A percentile compares a stretch with the other conserved stretches of the same genome.
Evolutionary conservation across 805 yeast species (phyloP).

Genomic region (Candida xiaguanensis): DNA sequence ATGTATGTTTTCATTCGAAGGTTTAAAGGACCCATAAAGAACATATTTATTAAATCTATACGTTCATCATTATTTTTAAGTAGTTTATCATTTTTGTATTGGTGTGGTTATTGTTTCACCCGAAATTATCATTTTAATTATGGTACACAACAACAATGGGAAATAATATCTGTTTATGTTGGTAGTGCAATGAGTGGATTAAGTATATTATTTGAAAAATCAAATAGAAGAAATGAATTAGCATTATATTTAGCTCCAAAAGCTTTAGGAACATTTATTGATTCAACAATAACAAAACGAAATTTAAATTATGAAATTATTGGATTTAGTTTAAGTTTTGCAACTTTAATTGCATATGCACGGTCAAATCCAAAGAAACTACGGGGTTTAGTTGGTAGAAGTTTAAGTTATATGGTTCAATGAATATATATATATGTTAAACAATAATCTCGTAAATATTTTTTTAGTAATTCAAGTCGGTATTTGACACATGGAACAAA

Average conservation of each 20-base stretch:
- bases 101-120: constrained; percentile 40
- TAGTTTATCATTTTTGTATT: constrained; percentile 29
- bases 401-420: constrained; percentile 14
- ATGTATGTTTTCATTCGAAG: constrained; percentile 10
- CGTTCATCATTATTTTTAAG: constrained; percentile 38
- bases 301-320: constrained; percentile 16
- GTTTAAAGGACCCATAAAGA: constrained; percentile 5
- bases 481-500: too few species aligned
- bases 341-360: constrained; percentile 26
- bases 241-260: constrained; percentile 40
- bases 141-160: constrained; percentile 23
- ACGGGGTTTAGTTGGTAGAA: constrained; percentile 29
- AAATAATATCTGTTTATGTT: constrained; percentile 27
- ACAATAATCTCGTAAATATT: too few species aligned
- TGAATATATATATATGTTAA: background rate
- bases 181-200: constrained; percentile 36
- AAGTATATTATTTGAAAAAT: constrained; percentile 30
- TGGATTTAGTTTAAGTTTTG: constrained; percentile 28
- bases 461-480: too few species aligned
- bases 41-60: constrained; percentile 14
- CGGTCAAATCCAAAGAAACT: constrained; percentile 22
- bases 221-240: constrained; percentile 38
- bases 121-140: constrained; percentile 27
- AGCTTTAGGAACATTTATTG: constrained; percentile 25
- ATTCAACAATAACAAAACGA: constrained; percentile 15